Evolutionary conservation across 2,329 filamentous ascomycete species (phyloP).

Genomic region (Phaeosphaeriaceae sp.): DNA sequence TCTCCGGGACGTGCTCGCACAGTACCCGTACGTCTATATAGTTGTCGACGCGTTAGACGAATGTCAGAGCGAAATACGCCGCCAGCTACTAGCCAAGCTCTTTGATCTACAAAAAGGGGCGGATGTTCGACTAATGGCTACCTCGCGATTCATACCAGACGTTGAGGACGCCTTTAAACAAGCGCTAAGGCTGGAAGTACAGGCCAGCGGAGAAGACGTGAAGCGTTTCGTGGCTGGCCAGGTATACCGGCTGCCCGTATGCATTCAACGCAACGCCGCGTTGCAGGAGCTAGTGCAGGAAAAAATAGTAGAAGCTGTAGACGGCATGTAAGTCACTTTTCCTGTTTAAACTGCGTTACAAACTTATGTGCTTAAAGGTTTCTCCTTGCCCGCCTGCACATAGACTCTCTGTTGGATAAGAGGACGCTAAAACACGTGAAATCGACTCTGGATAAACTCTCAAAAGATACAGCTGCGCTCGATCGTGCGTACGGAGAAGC

Average conservation of each 20-base stretch:
- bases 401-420: slow-evolving; percentile 4
- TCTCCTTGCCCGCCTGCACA: slow-evolving; percentile 5
- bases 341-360: background rate
- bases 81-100: background rate
- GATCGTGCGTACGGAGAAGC: slow-evolving; percentile 16
- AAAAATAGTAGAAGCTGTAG: slow-evolving; percentile 22
- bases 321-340: background rate
- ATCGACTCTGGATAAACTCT: background rate
- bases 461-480: slow-evolving; percentile 2
- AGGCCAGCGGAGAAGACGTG: slow-evolving; percentile 23
- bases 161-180: slow-evolving; percentile 11
- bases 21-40: slow-evolving; percentile 17
- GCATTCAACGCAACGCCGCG: slow-evolving; percentile 11
- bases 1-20: slow-evolving; percentile 5
- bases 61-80: slow-evolving; percentile 23
- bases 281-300: slow-evolving; percentile 23
- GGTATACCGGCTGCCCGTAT: slow-evolving; percentile 17
- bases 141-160: slow-evolving; percentile 20
- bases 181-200: slow-evolving; percentile 15
- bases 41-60: slow-evolving; percentile 46
- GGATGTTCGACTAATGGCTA: slow-evolving; percentile 15
- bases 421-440: background rate
- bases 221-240: slow-evolving; percentile 18
- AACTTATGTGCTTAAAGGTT: slow-evolving; percentile 6
- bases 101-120: slow-evolving; percentile 5